These are phyloP conservation scores for Closterium sp. DNA, from an alignment of 139 green algal genomes.

Conservation along the genomic window DNA sequence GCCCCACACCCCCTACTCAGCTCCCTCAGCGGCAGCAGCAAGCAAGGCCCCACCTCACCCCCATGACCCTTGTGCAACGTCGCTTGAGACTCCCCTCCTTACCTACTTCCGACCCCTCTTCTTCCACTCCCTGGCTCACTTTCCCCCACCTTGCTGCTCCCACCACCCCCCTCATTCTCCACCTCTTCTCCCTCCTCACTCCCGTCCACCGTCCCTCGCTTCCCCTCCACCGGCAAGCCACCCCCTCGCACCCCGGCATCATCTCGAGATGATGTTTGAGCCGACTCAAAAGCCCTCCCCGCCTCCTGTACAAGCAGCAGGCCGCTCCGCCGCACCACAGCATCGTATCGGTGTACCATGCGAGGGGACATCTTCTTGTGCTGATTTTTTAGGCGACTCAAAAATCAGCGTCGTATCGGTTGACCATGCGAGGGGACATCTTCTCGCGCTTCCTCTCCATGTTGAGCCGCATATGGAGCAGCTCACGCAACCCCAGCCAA, in stretches of 20 bases:
- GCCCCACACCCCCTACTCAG: neutral
- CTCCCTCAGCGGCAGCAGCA: neutral
- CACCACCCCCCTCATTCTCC: too few relatives aligned
- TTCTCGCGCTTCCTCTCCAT: slow-evolving; percentile 5
- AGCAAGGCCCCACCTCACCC: neutral
- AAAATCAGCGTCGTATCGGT: too few relatives aligned
- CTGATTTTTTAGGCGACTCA: too few relatives aligned
- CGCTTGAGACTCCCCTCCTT: neutral
- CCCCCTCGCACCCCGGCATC: neutral
- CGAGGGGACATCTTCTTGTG: neutral
- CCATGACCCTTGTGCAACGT: too few relatives aligned
- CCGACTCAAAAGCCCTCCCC: too few relatives aligned
- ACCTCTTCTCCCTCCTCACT: neutral
- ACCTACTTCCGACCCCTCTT: neutral
- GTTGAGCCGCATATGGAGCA: neutral
- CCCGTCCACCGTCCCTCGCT: neutral
- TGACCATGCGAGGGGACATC: neutral
- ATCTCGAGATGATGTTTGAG: too few relatives aligned
- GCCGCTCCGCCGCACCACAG: neutral
- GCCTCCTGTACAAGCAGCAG: too few relatives aligned
- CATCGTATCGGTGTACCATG: neutral
- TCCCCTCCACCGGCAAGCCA: neutral
- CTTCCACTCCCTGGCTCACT: neutral
- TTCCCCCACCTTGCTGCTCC: neutral
- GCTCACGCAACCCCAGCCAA: neutral